Evolutionary conservation across 441 rosid species (phyloP).

Genomic region (Croton setiger): DNA sequence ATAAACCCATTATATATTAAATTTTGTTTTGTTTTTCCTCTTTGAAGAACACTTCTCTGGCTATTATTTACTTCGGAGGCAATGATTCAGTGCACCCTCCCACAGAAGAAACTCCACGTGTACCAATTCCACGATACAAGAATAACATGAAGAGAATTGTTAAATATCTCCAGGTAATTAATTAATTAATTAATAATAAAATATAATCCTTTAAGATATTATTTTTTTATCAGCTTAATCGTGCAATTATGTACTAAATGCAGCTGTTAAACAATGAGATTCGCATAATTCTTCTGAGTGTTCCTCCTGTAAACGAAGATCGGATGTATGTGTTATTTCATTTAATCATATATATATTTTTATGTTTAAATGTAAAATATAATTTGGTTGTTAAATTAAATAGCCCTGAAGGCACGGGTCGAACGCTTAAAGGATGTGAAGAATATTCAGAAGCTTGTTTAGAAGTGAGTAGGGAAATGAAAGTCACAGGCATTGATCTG

Average conservation of each 20-base stretch:
- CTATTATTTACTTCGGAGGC: slow-evolving; percentile 83
- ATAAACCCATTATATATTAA: too few species aligned
- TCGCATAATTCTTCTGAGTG: slow-evolving; percentile 56
- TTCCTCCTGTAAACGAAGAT: slow-evolving; percentile 72
- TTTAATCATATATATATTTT: background rate
- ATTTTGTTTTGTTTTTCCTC: too few species aligned
- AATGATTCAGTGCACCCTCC: slow-evolving; percentile 61
- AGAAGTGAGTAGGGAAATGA: slow-evolving; percentile 48
- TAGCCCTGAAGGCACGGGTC: slow-evolving; percentile 14
- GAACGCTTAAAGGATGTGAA: slow-evolving; percentile 50
- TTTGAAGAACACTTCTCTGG: slow-evolving; percentile 49
- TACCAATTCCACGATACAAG: slow-evolving; percentile 58
- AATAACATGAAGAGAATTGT: slow-evolving; percentile 77
- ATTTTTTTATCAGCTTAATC: background rate
- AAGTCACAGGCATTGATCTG: slow-evolving; percentile 50
- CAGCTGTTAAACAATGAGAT: slow-evolving; percentile 81
- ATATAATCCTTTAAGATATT: too few species aligned
- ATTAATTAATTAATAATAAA: background rate
- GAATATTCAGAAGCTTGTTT: slow-evolving; percentile 63
- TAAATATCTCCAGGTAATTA: slow-evolving; percentile 56
- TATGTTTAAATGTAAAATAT: background rate
- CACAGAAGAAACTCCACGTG: slow-evolving; percentile 53
- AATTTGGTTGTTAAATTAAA: background rate
- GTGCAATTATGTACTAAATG: background rate
- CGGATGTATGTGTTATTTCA: background rate